A percentile compares a stretch with the other conserved stretches of the same genome.
phyloP scores from a whole-genome alignment of 345 rosid species.

The Melastoma malabathricum region DNA sequence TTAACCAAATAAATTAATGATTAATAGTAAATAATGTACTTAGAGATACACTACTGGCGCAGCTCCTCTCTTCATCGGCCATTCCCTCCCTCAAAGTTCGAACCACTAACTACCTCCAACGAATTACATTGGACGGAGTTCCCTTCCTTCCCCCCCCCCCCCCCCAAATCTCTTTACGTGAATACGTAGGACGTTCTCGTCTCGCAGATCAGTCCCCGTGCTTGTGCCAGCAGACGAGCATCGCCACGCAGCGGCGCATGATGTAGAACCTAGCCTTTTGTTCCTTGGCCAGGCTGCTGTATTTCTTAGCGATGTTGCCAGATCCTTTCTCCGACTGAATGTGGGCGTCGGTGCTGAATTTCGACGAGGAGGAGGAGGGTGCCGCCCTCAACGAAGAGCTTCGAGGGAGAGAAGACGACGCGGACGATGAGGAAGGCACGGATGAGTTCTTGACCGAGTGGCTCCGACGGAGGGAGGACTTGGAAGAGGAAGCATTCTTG shows the following conservation, averaged over 20 bases:
- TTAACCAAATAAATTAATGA: too few species aligned
- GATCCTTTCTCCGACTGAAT: constrained; percentile 24
- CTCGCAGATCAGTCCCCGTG: constrained; percentile 40
- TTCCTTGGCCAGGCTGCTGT: constrained; percentile 84
- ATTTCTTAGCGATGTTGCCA: constrained; percentile 46
- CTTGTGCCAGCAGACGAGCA: constrained; percentile 98
- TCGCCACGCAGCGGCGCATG: constrained; percentile 95
- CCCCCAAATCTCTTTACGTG: too few species aligned
- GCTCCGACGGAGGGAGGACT: constrained; percentile 9
- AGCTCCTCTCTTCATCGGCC: too few species aligned
- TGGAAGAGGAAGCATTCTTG: constrained; percentile 16
- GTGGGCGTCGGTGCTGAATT: constrained; percentile 21
- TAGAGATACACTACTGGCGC: too few species aligned
- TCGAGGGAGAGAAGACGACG: not conserved
- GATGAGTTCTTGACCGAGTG: constrained; percentile 12
- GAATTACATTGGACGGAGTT: too few species aligned
- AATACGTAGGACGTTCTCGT: too few species aligned
- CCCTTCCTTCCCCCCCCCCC: too few species aligned
- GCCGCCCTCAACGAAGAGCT: constrained; percentile 11
- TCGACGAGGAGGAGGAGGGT: constrained; percentile 34
- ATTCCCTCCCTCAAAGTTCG: too few species aligned
- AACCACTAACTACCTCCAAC: too few species aligned
- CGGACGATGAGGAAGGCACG: not conserved
- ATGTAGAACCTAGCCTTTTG: constrained; percentile 92
- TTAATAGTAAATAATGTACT: too few species aligned